Evolutionary conservation across 2,329 filamentous ascomycete genomes (phyloP).

Genomic region (Ascochyta rabiei): DNA sequence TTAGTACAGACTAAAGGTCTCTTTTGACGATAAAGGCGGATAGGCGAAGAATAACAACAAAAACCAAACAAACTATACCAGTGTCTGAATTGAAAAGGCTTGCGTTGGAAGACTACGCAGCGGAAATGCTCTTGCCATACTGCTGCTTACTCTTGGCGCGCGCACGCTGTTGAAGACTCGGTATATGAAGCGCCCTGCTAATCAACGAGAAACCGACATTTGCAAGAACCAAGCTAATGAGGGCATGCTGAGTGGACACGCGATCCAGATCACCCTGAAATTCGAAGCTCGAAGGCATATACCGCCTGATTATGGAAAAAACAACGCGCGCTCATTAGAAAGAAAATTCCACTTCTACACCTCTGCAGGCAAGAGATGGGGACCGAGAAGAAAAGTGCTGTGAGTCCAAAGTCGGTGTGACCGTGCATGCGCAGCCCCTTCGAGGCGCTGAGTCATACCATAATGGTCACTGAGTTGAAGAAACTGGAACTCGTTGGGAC

Average conservation of each 20-base stretch:
- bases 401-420: conserved; percentile 35
- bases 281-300: not conserved
- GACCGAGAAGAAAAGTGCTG: conserved; percentile 32
- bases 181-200: too few relatives aligned
- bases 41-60: not conserved
- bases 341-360: conserved; percentile 9
- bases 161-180: too few relatives aligned
- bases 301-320: not conserved
- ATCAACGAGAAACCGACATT: too few relatives aligned
- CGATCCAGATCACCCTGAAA: not conserved
- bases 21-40: not conserved
- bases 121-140: too few relatives aligned
- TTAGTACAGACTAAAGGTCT: not conserved
- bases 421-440: conserved; percentile 43
- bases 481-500: conserved; percentile 12
- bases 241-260: too few relatives aligned
- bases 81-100: too few relatives aligned
- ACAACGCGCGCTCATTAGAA: not conserved
- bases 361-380: conserved; percentile 34
- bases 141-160: too few relatives aligned
- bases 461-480: conserved; percentile 13
- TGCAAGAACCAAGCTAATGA: too few relatives aligned
- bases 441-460: conserved; percentile 15
- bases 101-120: too few relatives aligned
- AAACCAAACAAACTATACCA: too few relatives aligned